Conservation (phyloP, 495 filamentous ascomycete genomes). For the Monascus purpureus region DNA sequence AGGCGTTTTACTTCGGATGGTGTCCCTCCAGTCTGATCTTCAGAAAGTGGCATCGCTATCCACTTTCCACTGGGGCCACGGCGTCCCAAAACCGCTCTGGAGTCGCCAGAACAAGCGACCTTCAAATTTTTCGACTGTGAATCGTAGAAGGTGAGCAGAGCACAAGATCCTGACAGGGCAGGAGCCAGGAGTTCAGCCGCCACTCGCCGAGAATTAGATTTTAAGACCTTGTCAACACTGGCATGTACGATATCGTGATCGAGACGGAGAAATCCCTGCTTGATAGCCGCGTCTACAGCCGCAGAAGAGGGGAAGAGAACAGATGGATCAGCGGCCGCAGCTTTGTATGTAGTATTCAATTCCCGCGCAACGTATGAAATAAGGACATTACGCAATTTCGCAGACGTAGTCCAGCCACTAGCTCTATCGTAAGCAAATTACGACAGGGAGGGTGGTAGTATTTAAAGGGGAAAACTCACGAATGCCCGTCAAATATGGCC, state of each 20-base stretch:
- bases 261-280: conserved; percentile 72
- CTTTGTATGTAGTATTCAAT: conserved; percentile 83
- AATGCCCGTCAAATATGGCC: conserved; percentile 96
- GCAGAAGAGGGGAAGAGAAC: conserved; percentile 49
- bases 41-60: conserved; percentile 76
- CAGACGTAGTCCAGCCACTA: conserved; percentile 95
- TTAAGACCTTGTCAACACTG: conserved; percentile 74
- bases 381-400: conserved; percentile 82
- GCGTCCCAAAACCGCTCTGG: conserved; percentile 80
- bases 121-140: conserved; percentile 66
- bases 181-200: conserved; percentile 88
- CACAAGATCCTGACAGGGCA: conserved; percentile 89
- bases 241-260: conserved; percentile 90
- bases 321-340: conserved; percentile 47
- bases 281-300: conserved; percentile 82
- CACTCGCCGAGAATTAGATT: conserved; percentile 69
- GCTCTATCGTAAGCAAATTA: conserved; percentile 6
- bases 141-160: conserved; percentile 93
- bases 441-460: not conserved
- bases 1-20: conserved; percentile 69
- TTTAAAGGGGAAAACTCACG: conserved; percentile 42
- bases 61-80: conserved; percentile 71
- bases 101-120: conserved; percentile 91
- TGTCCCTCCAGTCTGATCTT: conserved; percentile 85
- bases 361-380: conserved; percentile 89